A percentile compares a stretch with the other conserved stretches of the same genome.
phyloP scores from a whole-genome alignment of 2,329 filamentous ascomycete species.

The Epichloe gansuensis region DNA sequence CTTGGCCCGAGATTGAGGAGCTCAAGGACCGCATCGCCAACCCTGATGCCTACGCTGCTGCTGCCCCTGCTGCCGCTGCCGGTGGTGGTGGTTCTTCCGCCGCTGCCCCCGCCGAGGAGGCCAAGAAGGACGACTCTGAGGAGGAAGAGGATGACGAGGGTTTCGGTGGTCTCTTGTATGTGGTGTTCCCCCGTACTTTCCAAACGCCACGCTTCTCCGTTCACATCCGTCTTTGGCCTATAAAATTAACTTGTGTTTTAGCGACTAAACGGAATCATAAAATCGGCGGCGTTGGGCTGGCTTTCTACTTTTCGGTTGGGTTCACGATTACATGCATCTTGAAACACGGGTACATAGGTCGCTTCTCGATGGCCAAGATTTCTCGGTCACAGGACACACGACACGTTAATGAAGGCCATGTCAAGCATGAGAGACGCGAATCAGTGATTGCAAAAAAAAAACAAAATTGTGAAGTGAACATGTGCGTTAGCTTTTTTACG shows the following conservation, averaged over 20 bases:
- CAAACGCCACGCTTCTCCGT: too few species aligned
- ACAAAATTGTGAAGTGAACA: not conserved
- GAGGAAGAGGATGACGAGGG: conserved; percentile 56
- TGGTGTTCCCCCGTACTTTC: conserved; percentile 8
- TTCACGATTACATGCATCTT: conserved; percentile 30
- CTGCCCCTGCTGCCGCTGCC: conserved; percentile 58
- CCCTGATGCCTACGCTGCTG: conserved; percentile 85
- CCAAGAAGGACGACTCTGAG: conserved; percentile 54
- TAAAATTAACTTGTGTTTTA: conserved; percentile 28
- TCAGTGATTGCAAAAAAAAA: not conserved
- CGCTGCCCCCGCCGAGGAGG: conserved; percentile 43
- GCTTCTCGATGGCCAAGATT: conserved; percentile 26
- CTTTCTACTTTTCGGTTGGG: conserved; percentile 29
- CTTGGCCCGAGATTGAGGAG: conserved; percentile 90
- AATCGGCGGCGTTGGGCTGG: conserved; percentile 25
- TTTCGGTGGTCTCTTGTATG: conserved; percentile 71
- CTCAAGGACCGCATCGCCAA: conserved; percentile 99
- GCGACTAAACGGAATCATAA: conserved; percentile 36
- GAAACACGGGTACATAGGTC: conserved; percentile 33
- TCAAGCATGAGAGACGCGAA: not conserved
- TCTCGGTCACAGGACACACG: conserved; percentile 19
- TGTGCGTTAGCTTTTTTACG: not conserved
- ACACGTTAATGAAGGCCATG: conserved; percentile 16
- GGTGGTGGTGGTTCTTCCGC: conserved; percentile 31
- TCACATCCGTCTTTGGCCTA: not conserved